Percentiles rank a stretch among this genome's conserved stretches.
Evolutionary conservation across 352 stramenopile species (phyloP).

Genomic region (Pythium aphanidermatum): DNA sequence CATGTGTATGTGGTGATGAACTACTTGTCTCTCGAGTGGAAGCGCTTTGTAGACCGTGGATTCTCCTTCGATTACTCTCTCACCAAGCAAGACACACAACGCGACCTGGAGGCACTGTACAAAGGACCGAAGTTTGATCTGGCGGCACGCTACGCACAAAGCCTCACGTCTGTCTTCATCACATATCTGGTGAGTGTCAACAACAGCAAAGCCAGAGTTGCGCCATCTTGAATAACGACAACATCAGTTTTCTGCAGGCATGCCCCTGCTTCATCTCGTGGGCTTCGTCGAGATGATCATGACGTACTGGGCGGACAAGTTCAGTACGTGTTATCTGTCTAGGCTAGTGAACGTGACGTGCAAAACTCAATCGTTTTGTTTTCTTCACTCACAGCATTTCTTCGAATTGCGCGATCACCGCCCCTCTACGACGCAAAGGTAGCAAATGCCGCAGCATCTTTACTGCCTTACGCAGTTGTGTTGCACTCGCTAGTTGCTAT

Average conservation of each 20-base stretch:
- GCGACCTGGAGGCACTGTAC: conserved; percentile 73
- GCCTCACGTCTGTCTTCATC: conserved; percentile 79
- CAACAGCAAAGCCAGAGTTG: too few relatives aligned
- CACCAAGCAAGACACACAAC: conserved; percentile 74
- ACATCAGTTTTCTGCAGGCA: conserved; percentile 66
- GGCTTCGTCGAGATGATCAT: conserved; percentile 66
- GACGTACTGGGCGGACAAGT: conserved; percentile 85
- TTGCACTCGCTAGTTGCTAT: conserved; percentile 67
- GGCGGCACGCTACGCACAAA: conserved; percentile 60
- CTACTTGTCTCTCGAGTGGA: conserved; percentile 43
- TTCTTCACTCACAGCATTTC: conserved; percentile 31
- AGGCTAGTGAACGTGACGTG: background rate
- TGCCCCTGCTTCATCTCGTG: conserved; percentile 72
- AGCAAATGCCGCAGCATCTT: conserved; percentile 36
- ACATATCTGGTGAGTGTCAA: conserved; percentile 67
- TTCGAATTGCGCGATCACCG: conserved; percentile 62
- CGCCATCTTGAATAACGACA: too few relatives aligned
- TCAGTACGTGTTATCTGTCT: conserved; percentile 49
- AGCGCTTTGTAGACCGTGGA: conserved; percentile 52
- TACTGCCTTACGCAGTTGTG: conserved; percentile 72
- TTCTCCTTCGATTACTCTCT: conserved; percentile 59
- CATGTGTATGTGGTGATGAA: conserved; percentile 56
- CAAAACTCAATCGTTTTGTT: background rate
- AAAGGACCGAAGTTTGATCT: conserved; percentile 76
- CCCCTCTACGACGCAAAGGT: conserved; percentile 71